These are phyloP conservation scores for Calamus simplicifolius DNA, from an alignment of 176 grass and related monocot genomes.

Conservation along the genomic window DNA sequence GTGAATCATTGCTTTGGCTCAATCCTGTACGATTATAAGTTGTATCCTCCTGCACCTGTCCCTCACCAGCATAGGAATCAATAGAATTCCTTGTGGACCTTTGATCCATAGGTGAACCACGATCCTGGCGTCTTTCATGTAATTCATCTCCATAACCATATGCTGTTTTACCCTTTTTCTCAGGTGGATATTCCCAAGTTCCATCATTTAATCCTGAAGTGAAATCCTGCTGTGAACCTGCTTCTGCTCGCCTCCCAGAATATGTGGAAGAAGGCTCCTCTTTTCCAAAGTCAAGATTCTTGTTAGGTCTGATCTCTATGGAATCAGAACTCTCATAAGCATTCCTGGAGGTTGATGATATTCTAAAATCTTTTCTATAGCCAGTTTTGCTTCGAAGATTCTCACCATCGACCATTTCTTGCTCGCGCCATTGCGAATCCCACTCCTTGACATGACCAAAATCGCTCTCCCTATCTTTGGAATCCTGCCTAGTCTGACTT, in stretches of 20 bases:
- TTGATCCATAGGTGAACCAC: slow-evolving; percentile 30
- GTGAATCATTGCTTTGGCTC: slow-evolving; percentile 27
- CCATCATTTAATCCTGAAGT: slow-evolving; percentile 30
- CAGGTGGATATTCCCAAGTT: slow-evolving; percentile 26
- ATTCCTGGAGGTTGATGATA: slow-evolving; percentile 48
- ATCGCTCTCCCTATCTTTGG: slow-evolving; percentile 34
- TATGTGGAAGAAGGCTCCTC: slow-evolving; percentile 51
- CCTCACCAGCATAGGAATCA: slow-evolving; percentile 17
- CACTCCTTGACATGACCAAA: slow-evolving; percentile 23
- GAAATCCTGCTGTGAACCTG: slow-evolving; percentile 32
- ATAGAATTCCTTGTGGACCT: slow-evolving; percentile 26
- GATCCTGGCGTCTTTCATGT: slow-evolving; percentile 28
- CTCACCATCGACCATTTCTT: slow-evolving; percentile 53
- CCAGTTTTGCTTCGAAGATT: slow-evolving; percentile 38
- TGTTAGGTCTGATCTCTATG: slow-evolving; percentile 84
- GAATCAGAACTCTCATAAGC: slow-evolving; percentile 87
- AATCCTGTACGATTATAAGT: slow-evolving; percentile 12
- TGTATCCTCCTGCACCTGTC: slow-evolving; percentile 21
- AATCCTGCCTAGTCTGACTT: slow-evolving; percentile 28
- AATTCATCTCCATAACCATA: slow-evolving; percentile 22
- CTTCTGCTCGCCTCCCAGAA: slow-evolving; percentile 40
- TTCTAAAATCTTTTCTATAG: slow-evolving; percentile 63
- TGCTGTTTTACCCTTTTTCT: slow-evolving; percentile 24
- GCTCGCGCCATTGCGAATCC: slow-evolving; percentile 22
- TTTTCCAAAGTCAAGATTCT: slow-evolving; percentile 70